A percentile compares a stretch with the other conserved stretches of the same genome.
Conservation (phyloP, 495 filamentous ascomycete genomes). For the Aspergillus mulundensis region DNA sequence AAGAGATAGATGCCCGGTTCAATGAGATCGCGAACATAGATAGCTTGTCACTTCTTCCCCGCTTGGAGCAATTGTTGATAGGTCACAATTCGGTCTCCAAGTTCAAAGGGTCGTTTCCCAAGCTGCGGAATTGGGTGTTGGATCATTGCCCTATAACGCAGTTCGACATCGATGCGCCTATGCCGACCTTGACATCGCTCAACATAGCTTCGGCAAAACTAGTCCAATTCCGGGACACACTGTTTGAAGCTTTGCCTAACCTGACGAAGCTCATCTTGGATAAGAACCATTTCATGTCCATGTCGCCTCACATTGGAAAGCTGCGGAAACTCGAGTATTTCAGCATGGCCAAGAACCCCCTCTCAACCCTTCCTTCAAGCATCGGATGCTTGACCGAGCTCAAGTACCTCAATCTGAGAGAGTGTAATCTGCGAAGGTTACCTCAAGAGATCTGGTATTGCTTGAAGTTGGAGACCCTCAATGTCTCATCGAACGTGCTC, state of each 20-base stretch:
- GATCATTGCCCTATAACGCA: slow-evolving; percentile 92
- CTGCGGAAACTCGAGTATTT: slow-evolving; percentile 82
- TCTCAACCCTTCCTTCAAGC: slow-evolving; percentile 75
- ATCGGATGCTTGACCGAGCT: slow-evolving; percentile 84
- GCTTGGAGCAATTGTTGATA: slow-evolving; percentile 77
- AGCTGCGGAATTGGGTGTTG: slow-evolving; percentile 75
- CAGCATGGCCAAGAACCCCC: slow-evolving; percentile 86
- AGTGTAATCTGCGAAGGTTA: slow-evolving; percentile 84
- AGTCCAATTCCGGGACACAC: slow-evolving; percentile 73
- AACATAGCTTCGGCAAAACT: slow-evolving; percentile 87
- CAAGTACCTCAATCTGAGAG: slow-evolving; percentile 76
- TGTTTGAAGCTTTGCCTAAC: slow-evolving; percentile 84
- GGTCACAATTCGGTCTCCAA: slow-evolving; percentile 89
- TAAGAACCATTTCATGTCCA: slow-evolving; percentile 89
- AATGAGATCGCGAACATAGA: slow-evolving; percentile 86
- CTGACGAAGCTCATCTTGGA: slow-evolving; percentile 83
- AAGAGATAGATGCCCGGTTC: slow-evolving; percentile 90
- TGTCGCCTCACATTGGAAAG: slow-evolving; percentile 79
- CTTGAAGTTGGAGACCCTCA: slow-evolving; percentile 80
- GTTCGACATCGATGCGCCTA: slow-evolving; percentile 72
- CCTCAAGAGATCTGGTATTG: slow-evolving; percentile 94
- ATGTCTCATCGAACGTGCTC: slow-evolving; percentile 91
- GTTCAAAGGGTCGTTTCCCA: slow-evolving; percentile 80
- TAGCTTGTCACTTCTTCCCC: slow-evolving; percentile 73
- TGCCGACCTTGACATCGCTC: slow-evolving; percentile 77